phyloP scores from a whole-genome alignment of 306 rosid species.

The Lupinus albus region DNA sequence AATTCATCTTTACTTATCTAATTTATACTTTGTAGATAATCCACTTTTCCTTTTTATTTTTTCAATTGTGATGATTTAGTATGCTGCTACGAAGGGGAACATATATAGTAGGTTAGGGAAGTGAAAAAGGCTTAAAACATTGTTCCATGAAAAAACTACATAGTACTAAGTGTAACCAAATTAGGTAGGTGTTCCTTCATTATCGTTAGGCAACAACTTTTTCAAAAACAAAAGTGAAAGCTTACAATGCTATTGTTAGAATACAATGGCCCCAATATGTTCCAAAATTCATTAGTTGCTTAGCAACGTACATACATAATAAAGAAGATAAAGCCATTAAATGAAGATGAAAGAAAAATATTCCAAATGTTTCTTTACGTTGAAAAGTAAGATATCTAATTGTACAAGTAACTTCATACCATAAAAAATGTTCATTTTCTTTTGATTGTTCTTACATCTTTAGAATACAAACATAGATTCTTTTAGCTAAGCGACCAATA shows the following conservation, averaged over 20 bases:
- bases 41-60: too few species aligned
- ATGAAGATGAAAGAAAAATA: background rate
- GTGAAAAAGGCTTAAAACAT: background rate
- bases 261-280: slow-evolving; percentile 14
- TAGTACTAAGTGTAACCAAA: background rate
- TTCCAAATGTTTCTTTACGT: slow-evolving; percentile 4
- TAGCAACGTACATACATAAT: slow-evolving; percentile 7
- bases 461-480: background rate
- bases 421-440: slow-evolving; percentile 1
- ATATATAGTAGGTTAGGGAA: slow-evolving; percentile 26
- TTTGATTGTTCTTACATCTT: background rate
- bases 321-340: slow-evolving; percentile 32
- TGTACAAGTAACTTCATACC: slow-evolving; percentile 9
- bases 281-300: slow-evolving; percentile 6
- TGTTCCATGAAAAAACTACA: background rate
- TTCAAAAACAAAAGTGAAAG: slow-evolving; percentile 8
- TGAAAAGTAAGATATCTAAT: background rate
- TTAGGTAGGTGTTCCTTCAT: background rate
- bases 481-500: background rate
- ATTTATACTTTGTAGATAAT: too few species aligned
- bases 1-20: too few species aligned
- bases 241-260: background rate
- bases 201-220: background rate
- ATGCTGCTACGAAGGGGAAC: background rate
- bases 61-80: background rate